Percentiles rank a stretch among this genome's conserved stretches.
These are phyloP conservation scores for Didymella lethalis DNA, from an alignment of 2,329 filamentous ascomycete genomes.

Conservation along the genomic window DNA sequence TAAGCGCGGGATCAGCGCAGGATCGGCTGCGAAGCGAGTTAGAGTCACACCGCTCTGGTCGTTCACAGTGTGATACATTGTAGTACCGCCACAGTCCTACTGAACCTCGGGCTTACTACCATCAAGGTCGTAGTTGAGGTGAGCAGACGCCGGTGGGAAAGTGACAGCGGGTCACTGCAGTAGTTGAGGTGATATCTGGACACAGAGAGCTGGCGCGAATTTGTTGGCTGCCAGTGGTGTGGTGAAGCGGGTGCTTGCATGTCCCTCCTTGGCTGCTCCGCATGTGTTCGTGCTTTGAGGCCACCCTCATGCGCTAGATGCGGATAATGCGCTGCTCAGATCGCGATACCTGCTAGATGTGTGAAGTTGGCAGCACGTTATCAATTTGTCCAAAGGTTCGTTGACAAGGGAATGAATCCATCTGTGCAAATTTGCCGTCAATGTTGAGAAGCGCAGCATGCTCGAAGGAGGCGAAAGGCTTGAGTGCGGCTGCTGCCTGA, in stretches of 20 bases:
- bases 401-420: too few relatives aligned
- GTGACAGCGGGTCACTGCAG: slow-evolving; percentile 3
- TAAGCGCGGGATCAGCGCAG: background rate
- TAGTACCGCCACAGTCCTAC: background rate
- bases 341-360: background rate
- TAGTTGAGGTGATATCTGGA: slow-evolving; percentile 1
- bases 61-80: slow-evolving; percentile 1
- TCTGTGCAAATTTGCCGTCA: background rate
- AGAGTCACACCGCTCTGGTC: slow-evolving; percentile 8
- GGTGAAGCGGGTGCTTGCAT: background rate
- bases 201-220: background rate
- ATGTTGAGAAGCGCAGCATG: too few relatives aligned
- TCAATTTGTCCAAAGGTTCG: background rate
- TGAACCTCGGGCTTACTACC: slow-evolving; percentile 3
- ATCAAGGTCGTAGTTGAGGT: background rate
- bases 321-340: background rate
- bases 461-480: background rate
- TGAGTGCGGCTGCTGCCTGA: too few relatives aligned
- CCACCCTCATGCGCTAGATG: background rate
- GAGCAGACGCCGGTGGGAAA: background rate
- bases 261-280: background rate
- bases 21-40: slow-evolving; percentile 5
- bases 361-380: background rate
- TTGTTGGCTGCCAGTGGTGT: background rate
- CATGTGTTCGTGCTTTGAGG: background rate